A percentile compares a stretch with the other conserved stretches of the same genome.
These are phyloP conservation scores for Sporothrix pallida DNA, from an alignment of 2,329 filamentous ascomycete species.

Conservation along the genomic window DNA sequence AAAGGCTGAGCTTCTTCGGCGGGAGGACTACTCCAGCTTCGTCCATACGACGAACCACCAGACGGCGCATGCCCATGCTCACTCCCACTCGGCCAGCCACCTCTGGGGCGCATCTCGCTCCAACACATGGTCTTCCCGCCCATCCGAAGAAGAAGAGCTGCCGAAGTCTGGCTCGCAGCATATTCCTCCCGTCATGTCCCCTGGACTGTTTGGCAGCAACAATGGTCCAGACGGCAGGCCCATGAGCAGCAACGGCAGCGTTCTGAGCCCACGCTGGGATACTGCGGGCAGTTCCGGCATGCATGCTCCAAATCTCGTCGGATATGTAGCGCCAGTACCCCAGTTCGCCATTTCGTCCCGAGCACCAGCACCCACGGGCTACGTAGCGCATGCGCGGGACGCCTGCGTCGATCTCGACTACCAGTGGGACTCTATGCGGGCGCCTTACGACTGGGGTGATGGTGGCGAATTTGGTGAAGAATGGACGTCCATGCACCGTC, in stretches of 20 bases:
- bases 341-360: constrained; percentile 81
- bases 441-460: constrained; percentile 80
- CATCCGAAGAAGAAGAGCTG: not conserved
- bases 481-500: constrained; percentile 93
- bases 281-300: not conserved
- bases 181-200: constrained; percentile 7
- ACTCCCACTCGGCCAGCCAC: constrained; percentile 43
- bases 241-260: constrained; percentile 39
- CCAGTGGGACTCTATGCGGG: constrained; percentile 91
- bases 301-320: constrained; percentile 41
- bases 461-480: constrained; percentile 90
- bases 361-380: constrained; percentile 83
- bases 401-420: constrained; percentile 87
- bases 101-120: constrained; percentile 47
- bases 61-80: constrained; percentile 42
- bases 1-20: constrained; percentile 82
- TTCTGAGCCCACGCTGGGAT: constrained; percentile 17
- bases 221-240: constrained; percentile 35
- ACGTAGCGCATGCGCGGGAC: constrained; percentile 88
- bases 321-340: constrained; percentile 77
- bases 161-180: constrained; percentile 21
- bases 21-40: constrained; percentile 69
- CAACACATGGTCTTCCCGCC: constrained; percentile 31
- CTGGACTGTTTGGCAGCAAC: constrained; percentile 33
- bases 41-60: constrained; percentile 45